Conservation (phyloP, 139 green algal species). For the Chlorella sorokiniana region DNA sequence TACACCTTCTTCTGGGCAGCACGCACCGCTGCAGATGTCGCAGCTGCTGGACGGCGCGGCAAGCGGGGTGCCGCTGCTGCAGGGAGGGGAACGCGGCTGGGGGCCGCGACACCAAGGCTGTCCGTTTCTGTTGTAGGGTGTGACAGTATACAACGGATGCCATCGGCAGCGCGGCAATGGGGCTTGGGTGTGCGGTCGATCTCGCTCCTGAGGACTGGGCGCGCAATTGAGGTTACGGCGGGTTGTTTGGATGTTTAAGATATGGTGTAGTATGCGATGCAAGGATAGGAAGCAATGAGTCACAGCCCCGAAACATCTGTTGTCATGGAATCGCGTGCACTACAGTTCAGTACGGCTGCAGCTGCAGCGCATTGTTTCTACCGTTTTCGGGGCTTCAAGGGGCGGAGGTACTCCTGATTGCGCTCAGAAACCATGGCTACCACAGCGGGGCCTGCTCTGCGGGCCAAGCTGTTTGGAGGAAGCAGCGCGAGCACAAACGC, state of each 20-base stretch:
- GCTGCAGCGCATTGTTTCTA: background rate
- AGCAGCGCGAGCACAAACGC: background rate
- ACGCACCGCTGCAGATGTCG: background rate
- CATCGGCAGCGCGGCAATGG: background rate
- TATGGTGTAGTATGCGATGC: no score
- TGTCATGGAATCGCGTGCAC: background rate
- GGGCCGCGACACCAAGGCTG: background rate
- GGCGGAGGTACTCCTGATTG: no score
- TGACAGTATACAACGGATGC: background rate
- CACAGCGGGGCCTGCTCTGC: background rate
- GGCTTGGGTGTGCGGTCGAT: no score
- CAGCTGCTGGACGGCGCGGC: background rate
- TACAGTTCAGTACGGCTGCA: no score
- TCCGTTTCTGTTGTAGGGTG: background rate
- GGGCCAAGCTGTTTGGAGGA: constrained; percentile 12
- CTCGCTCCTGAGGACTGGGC: no score
- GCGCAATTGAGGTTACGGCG: no score
- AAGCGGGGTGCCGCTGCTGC: background rate
- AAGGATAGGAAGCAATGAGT: no score
- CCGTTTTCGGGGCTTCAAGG: no score
- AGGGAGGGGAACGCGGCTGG: background rate
- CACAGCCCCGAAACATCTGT: no score
- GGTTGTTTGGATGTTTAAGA: no score
- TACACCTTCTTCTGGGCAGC: constrained; percentile 37
- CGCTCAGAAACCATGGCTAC: background rate